Conservation (phyloP, 2,329 filamentous ascomycete species). For the Myriosclerotinia curreyana region DNA sequence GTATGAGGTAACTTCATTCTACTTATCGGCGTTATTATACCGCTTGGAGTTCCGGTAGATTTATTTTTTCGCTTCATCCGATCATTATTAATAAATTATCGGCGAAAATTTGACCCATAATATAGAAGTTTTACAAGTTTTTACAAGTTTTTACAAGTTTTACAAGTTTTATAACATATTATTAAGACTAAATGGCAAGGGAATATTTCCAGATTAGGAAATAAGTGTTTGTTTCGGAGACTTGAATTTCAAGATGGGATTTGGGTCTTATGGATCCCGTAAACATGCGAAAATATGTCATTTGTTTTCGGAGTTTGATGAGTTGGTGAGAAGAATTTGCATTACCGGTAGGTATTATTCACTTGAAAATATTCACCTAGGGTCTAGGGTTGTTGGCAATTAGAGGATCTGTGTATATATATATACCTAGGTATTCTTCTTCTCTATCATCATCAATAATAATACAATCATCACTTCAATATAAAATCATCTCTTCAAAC, state of each 20-base stretch:
- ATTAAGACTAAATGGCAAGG: background rate
- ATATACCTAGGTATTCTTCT: constrained; percentile 17
- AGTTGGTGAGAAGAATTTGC: background rate
- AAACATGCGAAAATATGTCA: background rate
- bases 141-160: no score
- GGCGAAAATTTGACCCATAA: no score
- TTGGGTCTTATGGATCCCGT: constrained; percentile 10
- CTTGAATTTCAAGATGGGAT: background rate
- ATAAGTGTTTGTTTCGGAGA: background rate
- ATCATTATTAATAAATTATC: no score
- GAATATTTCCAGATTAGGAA: background rate
- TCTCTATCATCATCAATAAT: constrained; percentile 17
- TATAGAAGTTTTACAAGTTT: no score
- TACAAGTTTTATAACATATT: no score
- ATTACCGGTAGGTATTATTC: no score
- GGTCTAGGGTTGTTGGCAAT: background rate
- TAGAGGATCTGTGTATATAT: constrained; percentile 4
- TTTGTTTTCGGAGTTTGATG: constrained; percentile 13
- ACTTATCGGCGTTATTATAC: constrained; percentile 6
- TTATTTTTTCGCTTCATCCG: background rate
- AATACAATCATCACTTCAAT: constrained; percentile 12
- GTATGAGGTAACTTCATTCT: no score
- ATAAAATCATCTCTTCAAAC: background rate
- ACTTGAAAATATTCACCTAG: constrained; percentile 9
- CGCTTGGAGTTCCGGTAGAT: constrained; percentile 5